Percentiles rank a stretch among this genome's conserved stretches.
These are phyloP conservation scores for Aphanoascus verrucosus DNA, from an alignment of 2,329 filamentous ascomycete species.

Conservation along the genomic window DNA sequence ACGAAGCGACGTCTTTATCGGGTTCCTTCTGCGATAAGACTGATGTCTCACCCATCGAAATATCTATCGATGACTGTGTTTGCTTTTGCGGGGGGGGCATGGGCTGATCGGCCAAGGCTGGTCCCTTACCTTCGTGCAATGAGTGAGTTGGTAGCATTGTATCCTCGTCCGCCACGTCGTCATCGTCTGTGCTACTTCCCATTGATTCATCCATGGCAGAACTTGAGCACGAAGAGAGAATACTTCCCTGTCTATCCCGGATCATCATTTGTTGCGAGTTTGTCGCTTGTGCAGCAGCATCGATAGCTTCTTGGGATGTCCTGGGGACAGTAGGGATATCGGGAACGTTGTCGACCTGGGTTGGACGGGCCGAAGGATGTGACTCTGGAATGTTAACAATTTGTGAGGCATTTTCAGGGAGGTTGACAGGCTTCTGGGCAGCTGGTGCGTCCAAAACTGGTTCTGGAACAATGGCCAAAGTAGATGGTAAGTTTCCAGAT, in stretches of 20 bases:
- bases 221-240: conserved; percentile 20
- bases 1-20: conserved; percentile 15
- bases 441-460: neutral
- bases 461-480: neutral
- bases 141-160: neutral
- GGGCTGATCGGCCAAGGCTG: neutral
- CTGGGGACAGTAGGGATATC: conserved; percentile 8
- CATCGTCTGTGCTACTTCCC: conserved; percentile 17
- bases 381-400: neutral
- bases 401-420: neutral
- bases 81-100: neutral
- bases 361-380: neutral
- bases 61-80: neutral
- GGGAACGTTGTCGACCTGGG: neutral
- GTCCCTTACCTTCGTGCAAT: neutral
- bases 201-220: conserved; percentile 34
- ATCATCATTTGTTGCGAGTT: conserved; percentile 11
- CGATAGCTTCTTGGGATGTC: conserved; percentile 14
- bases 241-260: conserved; percentile 12
- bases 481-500: neutral
- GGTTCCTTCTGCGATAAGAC: neutral
- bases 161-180: neutral
- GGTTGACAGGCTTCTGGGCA: neutral
- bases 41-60: neutral
- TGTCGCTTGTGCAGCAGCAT: conserved; percentile 11